phyloP scores from a whole-genome alignment of 345 rosid genomes.

The Hibiscus mutabilis region DNA sequence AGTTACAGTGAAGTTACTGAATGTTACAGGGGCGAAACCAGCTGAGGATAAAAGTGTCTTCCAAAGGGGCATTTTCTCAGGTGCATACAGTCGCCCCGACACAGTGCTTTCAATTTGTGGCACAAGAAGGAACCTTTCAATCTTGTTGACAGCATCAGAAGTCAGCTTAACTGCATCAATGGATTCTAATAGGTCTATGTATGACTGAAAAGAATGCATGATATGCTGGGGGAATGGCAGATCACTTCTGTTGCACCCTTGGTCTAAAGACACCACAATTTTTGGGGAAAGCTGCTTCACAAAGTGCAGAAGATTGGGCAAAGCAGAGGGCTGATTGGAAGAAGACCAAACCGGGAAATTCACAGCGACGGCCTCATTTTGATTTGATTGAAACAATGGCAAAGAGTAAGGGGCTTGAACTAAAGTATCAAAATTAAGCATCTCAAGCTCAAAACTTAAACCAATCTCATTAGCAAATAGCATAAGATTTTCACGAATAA shows the following conservation, averaged over 20 bases:
- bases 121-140: slow-evolving; percentile 45
- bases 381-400: slow-evolving; percentile 29
- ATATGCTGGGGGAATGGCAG: slow-evolving; percentile 43
- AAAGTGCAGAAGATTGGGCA: slow-evolving; percentile 36
- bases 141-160: slow-evolving; percentile 39
- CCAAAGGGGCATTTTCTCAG: slow-evolving; percentile 43
- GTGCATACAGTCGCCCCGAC: slow-evolving; percentile 29
- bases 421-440: slow-evolving; percentile 38
- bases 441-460: slow-evolving; percentile 41
- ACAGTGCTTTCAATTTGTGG: slow-evolving; percentile 46
- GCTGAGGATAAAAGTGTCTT: slow-evolving; percentile 38
- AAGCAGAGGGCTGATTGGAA: slow-evolving; percentile 31
- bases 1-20: slow-evolving; percentile 44
- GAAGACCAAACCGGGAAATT: slow-evolving; percentile 41
- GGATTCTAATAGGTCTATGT: slow-evolving; percentile 35
- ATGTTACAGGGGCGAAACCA: slow-evolving; percentile 34
- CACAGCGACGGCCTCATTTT: slow-evolving; percentile 42
- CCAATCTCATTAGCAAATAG: slow-evolving; percentile 44
- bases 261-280: slow-evolving; percentile 40
- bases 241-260: slow-evolving; percentile 38
- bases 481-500: slow-evolving; percentile 42
- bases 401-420: slow-evolving; percentile 29
- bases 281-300: slow-evolving; percentile 46
- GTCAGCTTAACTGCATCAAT: slow-evolving; percentile 38
- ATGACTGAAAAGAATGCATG: slow-evolving; percentile 38